Evolutionary conservation across 768 basidiomycete species (phyloP).

Genomic region (Suillus tomentosus): DNA sequence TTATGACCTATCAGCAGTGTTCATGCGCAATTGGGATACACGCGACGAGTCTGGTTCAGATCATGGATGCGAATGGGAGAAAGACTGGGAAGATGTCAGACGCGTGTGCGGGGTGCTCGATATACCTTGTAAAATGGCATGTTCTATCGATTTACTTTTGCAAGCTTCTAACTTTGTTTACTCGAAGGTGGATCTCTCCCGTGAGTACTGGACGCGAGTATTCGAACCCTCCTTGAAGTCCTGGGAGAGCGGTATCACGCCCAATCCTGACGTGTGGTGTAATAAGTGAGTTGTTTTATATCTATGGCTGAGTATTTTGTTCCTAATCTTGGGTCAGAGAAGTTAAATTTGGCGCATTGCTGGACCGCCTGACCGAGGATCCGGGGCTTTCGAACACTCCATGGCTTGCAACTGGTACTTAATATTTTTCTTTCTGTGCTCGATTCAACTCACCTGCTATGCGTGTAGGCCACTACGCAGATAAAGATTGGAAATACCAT

Average conservation of each 20-base stretch:
- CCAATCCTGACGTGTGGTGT: conserved; percentile 93
- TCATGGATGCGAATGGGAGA: conserved; percentile 93
- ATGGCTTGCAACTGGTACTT: conserved; percentile 82
- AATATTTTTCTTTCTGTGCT: conserved; percentile 3
- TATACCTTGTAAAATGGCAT: conserved; percentile 74
- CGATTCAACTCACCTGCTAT: conserved; percentile 2
- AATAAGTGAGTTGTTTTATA: conserved; percentile 57
- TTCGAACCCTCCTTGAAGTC: conserved; percentile 81
- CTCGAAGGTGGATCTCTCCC: conserved; percentile 78
- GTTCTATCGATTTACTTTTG: conserved; percentile 3
- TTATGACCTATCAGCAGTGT: conserved; percentile 83
- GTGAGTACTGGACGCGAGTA: conserved; percentile 88
- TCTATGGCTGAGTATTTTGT: not conserved
- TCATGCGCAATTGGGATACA: conserved; percentile 97
- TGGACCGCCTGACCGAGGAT: conserved; percentile 56
- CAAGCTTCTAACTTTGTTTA: conserved; percentile 8
- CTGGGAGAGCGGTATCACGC: conserved; percentile 82
- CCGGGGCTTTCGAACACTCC: conserved; percentile 34
- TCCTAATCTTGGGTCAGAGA: conserved; percentile 49
- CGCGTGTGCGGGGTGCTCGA: conserved; percentile 72
- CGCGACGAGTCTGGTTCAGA: conserved; percentile 79
- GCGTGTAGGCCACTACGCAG: conserved; percentile 80
- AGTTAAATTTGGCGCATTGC: conserved; percentile 87
- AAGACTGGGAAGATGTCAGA: conserved; percentile 91
- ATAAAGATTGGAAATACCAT: conserved; percentile 52